Conservation (phyloP, 2,329 filamentous ascomycete genomes). For the Fusarium cicatricum region DNA sequence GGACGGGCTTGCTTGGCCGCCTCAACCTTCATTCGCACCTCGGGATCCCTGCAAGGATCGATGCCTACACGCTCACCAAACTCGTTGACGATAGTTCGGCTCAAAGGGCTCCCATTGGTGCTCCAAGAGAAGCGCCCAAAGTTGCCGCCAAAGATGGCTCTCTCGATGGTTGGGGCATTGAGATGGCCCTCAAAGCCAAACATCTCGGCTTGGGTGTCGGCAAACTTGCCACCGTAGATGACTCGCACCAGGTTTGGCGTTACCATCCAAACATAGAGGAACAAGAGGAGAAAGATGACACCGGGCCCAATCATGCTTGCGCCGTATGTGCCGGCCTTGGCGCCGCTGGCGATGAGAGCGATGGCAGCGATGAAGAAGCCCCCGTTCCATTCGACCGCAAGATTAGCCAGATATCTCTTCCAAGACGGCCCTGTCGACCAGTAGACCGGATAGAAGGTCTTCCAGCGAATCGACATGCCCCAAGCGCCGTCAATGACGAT, state of each 20-base stretch:
- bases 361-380: slow-evolving; percentile 33
- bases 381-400: slow-evolving; percentile 36
- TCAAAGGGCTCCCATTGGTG: slow-evolving; percentile 42
- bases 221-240: slow-evolving; percentile 44
- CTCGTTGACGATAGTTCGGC: slow-evolving; percentile 38
- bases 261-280: slow-evolving; percentile 36
- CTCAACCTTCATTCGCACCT: slow-evolving; percentile 39
- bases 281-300: slow-evolving; percentile 37
- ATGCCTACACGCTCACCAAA: slow-evolving; percentile 40
- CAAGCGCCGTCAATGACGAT: slow-evolving; percentile 46
- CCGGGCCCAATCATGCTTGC: slow-evolving; percentile 24
- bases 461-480: slow-evolving; percentile 46
- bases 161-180: slow-evolving; percentile 42
- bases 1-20: slow-evolving; percentile 40
- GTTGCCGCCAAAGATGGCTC: slow-evolving; percentile 43
- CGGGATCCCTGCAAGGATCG: slow-evolving; percentile 38
- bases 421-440: slow-evolving; percentile 40
- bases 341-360: slow-evolving; percentile 28
- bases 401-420: slow-evolving; percentile 29
- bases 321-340: slow-evolving; percentile 2
- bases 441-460: slow-evolving; percentile 42
- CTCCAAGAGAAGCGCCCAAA: slow-evolving; percentile 44
- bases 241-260: slow-evolving; percentile 38
- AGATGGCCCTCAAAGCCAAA: slow-evolving; percentile 48
- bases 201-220: slow-evolving; percentile 41